Percentiles rank a stretch among this genome's conserved stretches.
Conservation (phyloP, 345 rosid genomes). For the Aquilaria malaccensis region DNA sequence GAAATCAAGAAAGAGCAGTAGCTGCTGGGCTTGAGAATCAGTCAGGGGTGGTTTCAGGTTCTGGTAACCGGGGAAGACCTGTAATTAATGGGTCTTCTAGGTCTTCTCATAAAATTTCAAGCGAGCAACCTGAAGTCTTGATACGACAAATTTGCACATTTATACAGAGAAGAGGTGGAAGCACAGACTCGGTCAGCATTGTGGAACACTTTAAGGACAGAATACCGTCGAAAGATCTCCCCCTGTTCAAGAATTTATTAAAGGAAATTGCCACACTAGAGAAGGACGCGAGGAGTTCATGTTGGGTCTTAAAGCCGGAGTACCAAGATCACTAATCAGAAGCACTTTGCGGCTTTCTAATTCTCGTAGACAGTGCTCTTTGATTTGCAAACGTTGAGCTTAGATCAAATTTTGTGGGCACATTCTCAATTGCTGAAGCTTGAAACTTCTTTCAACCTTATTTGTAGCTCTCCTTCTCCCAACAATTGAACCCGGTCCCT, state of each 20-base stretch:
- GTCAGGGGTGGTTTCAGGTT: slow-evolving; percentile 29
- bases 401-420: not conserved
- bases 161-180: slow-evolving; percentile 73
- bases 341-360: not conserved
- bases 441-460: not conserved
- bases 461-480: too few species aligned
- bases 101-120: slow-evolving; percentile 22
- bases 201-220: slow-evolving; percentile 65
- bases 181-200: slow-evolving; percentile 51
- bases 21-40: slow-evolving; percentile 56
- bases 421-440: not conserved
- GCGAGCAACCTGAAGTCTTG: slow-evolving; percentile 70
- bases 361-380: not conserved
- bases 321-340: slow-evolving; percentile 24
- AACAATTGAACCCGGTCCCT: too few species aligned
- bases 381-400: too few species aligned
- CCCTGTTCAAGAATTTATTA: slow-evolving; percentile 73
- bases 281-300: slow-evolving; percentile 42
- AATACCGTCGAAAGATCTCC: slow-evolving; percentile 46
- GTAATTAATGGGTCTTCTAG: slow-evolving; percentile 23
- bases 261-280: slow-evolving; percentile 71
- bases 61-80: slow-evolving; percentile 20
- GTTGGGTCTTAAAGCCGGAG: slow-evolving; percentile 78
- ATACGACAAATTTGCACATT: slow-evolving; percentile 79
- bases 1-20: slow-evolving; percentile 61